Percentiles rank a stretch among this genome's conserved stretches.
phyloP scores from a whole-genome alignment of 2,329 filamentous ascomycete species.

The Alternaria triticimaculans region DNA sequence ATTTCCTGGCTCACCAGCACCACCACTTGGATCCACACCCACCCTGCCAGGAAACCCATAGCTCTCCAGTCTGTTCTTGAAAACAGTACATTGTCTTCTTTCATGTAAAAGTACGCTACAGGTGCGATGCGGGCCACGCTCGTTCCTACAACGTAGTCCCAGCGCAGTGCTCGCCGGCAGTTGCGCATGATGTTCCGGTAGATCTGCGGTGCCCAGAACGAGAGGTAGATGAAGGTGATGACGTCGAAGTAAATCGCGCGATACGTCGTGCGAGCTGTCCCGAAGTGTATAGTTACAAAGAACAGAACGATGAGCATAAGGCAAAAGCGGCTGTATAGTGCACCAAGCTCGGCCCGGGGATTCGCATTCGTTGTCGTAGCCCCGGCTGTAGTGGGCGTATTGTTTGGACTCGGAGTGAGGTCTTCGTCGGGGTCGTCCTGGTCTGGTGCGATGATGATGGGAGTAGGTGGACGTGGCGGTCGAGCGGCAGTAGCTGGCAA shows the following conservation, averaged over 20 bases:
- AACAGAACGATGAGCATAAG: constrained; percentile 64
- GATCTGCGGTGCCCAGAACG: constrained; percentile 92
- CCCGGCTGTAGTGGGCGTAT: constrained; percentile 20
- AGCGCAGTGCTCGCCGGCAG: constrained; percentile 87
- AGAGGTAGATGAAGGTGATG: constrained; percentile 78
- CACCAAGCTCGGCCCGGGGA: constrained; percentile 58
- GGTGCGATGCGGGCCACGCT: constrained; percentile 79
- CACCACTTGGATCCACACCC: constrained; percentile 88
- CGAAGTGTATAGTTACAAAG: constrained; percentile 66
- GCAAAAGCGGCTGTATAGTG: constrained; percentile 68
- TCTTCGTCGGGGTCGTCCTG: constrained; percentile 58
- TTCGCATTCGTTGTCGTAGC: constrained; percentile 30
- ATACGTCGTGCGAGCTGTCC: constrained; percentile 61
- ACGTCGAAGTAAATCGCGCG: constrained; percentile 65
- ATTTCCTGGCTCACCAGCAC: constrained; percentile 81
- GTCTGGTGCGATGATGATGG: constrained; percentile 65
- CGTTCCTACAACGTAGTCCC: constrained; percentile 88
- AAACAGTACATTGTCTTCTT: constrained; percentile 80
- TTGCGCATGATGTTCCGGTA: constrained; percentile 88
- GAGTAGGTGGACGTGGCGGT: constrained; percentile 56
- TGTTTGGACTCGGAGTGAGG: constrained; percentile 31
- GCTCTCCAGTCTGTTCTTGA: constrained; percentile 70
- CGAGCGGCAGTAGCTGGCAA: constrained; percentile 58
- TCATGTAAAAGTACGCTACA: constrained; percentile 84
- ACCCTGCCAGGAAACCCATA: constrained; percentile 70